Base-by-base conservation (phyloP, 768 basidiomycete genomes). In the Suillus subalutaceus region DNA sequence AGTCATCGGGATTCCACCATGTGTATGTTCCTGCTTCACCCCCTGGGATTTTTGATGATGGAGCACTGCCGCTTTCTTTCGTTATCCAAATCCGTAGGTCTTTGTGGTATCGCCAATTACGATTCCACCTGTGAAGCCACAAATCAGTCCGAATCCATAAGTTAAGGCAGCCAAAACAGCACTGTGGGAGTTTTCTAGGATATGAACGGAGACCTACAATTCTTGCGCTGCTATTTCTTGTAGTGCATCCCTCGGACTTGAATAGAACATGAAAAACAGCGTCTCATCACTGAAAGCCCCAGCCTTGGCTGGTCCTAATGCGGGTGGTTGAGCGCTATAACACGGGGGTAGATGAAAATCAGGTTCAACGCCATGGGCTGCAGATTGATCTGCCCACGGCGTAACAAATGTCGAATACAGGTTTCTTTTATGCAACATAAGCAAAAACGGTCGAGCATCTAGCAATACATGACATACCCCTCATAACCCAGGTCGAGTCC, bases 211-310 rank as follows among this genome's bases (percentile, higher is more conserved):
- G 4, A 89, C 93, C 78, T 79, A 97, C 94, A 99, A 82, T 82
- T 98, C 96, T 76, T 94, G 92, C 57, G 94, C 95, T 18, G 96
- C 96, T 61, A 95, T 86, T 79, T 99, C 96, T 78, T 99, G 96
- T 63, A 97, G 81, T 48, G 91, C 90, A 80, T 99, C 96, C 73
- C 93, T 83, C 65, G 96, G 94, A 78, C 88, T 90, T 65, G 94
- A 89, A 80, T 98, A 99, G 84, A 99, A 99, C 88, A 97, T 96
- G 85, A 94, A 97, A 80, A 99, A 97, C 35, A 99, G 81, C 18
- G 96, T 97, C 79, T 99, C 96, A 77, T 98, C 96, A 77, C 91
- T 92, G 79, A 99, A 97, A 60, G 90, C 87, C 1, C 86, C 84
- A 20, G 90, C 91, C 80, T 95, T 96, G 68, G 75, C 83, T 62